Evolutionary conservation across 441 rosid species (phyloP), one percentile per base, ranked within the genome.

Genomic region (Erodium moschatum): DNA sequence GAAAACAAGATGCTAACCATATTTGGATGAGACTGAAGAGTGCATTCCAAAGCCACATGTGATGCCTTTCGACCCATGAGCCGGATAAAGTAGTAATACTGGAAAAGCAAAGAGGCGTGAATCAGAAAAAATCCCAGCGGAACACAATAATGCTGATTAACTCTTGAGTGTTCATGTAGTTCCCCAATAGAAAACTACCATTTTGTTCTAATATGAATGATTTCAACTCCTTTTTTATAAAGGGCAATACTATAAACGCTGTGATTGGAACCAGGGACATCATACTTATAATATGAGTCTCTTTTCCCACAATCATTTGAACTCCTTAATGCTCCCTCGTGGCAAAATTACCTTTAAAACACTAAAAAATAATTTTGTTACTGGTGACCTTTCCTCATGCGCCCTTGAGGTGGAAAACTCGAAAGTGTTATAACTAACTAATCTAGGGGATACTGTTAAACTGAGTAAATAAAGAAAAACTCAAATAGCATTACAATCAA

Each of bases 31-130:
- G 99, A 89, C 78, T 95, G 97, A 60, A 92, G 96, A 42, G 99
- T 84, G 84, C 99, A 95, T 72, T 95, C 99, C 72, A 95, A 86
- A 18, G 99, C 97, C 74, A 95, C 99, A 82, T 95, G 98, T 11
- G 99, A 95, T 74, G 91, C 91, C 86, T 87, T 92, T 70, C 97
- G 83, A 33, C 98, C 99, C 99, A 92, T 95, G 76, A 92, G 93
- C 70, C 98, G 91, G 72, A 95, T 89, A 75, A 92, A 92, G 75
- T 92, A 95, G 80, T 92, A 92, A 79, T 95, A 95, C 98, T 95
- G 89, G 68, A 80, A 65, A 64, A 64, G 38, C 66, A 64, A 54
- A 38, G 44, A 54, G 15, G 18, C 65, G 11, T 65, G 42, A 75
- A 42, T 74, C 64, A 11, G 35, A 3, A 68, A 50, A 68, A 56